Evolutionary conservation across 169 alveolate genomes (phyloP), one percentile per base, ranked within the genome.

Genomic region (Neospora caninum): DNA sequence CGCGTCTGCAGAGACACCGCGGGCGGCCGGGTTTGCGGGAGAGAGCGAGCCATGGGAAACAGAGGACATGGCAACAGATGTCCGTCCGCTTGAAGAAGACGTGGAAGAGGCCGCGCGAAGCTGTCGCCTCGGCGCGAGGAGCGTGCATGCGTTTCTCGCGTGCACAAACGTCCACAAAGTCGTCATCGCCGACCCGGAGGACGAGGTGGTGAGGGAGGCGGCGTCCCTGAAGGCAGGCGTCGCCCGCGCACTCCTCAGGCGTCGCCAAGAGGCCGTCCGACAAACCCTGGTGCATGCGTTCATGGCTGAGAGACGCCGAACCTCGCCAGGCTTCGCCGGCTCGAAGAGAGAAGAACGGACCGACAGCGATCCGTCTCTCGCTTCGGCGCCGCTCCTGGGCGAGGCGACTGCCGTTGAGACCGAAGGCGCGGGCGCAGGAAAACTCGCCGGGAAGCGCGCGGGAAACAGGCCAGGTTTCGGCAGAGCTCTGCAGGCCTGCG

Each of bases 141-240:
- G 86, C 27, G 86, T 78, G 20, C 39, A 78, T 16, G 86, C 86
- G 39, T 78, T 78, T n/a, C 86, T 78, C 39, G 39, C 45, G 18
- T 78, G 49, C 45, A 41, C 54, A 4, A 22, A 36, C 43, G 67
- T 82, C 53, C 41, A 41, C 89, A 82, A 41, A 82, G 89, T 82
- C 39, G 1, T 82, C 31, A 31, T 82, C 34, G 31, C 43, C 64
- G 89, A 82, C 39, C 89, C 64, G 39, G 16, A 41, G 53, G 89
- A 82, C 64, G 67, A 82, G 13, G 41, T 82, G 36, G 38, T 82
- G n/a, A 4, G 38, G 16, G 67, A 38, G 4, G 58, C 38, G 0
- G 89, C 89, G 18, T 38, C 89, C 10, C 89, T 82, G 25, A 41
- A 38, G 29, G 39, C 89, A 6, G 89, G 69, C 43, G 64, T 82